Evolutionary conservation across 306 rosid species (phyloP).

Genomic region (Purshia tridentata): DNA sequence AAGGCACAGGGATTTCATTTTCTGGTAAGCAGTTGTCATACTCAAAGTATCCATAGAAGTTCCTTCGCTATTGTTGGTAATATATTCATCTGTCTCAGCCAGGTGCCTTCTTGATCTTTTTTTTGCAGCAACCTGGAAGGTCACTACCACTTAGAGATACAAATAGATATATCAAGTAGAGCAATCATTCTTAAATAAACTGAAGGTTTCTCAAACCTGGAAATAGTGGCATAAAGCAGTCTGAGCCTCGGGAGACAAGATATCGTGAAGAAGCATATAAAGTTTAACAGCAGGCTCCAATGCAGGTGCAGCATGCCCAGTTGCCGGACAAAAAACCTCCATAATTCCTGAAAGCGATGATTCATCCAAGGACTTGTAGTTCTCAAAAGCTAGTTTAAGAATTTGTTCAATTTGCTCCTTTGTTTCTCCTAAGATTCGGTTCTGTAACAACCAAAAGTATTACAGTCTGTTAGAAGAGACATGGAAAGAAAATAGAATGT

Average conservation of each 20-base stretch:
- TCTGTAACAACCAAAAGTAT: constrained; percentile 44
- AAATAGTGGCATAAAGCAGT: constrained; percentile 86
- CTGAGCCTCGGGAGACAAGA: constrained; percentile 95
- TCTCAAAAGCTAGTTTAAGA: constrained; percentile 73
- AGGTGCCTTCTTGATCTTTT: constrained; percentile 85
- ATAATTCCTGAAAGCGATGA: constrained; percentile 67
- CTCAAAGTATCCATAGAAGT: constrained; percentile 55
- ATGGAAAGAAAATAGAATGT: constrained; percentile 4
- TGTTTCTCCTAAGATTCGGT: constrained; percentile 92
- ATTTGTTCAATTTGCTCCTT: constrained; percentile 87
- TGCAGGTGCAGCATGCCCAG: constrained; percentile 82
- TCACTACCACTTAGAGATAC: constrained; percentile 28
- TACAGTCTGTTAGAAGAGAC: constrained; percentile 32
- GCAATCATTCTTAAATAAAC: constrained; percentile 24
- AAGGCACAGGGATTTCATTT: constrained; percentile 74
- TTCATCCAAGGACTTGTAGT: constrained; percentile 92
- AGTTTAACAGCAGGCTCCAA: constrained; percentile 91
- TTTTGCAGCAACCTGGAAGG: constrained; percentile 80
- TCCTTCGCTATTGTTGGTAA: constrained; percentile 65
- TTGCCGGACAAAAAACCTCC: constrained; percentile 72
- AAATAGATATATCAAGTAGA: constrained; percentile 13
- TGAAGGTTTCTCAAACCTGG: constrained; percentile 61
- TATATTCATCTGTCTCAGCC: constrained; percentile 89
- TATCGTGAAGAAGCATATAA: constrained; percentile 84
- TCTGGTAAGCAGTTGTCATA: constrained; percentile 71